Evolutionary conservation across 352 stramenopile species (phyloP), one percentile per base, ranked within the genome.

Genomic region (Globisporangium cylindrosporum): DNA sequence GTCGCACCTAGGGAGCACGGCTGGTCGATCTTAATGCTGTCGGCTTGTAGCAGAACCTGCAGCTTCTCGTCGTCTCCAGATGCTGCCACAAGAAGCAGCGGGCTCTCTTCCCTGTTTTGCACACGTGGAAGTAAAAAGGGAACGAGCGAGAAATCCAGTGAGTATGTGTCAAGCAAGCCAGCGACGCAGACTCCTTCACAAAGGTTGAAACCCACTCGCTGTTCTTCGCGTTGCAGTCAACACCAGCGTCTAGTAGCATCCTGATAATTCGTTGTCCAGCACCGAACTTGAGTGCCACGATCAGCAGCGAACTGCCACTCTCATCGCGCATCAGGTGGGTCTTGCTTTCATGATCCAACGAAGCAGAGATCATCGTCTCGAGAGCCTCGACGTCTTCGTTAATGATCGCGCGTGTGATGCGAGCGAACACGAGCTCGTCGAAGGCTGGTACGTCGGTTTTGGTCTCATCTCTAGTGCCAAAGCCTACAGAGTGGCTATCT

Each of bases 211-310:
- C 77, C 29, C 69, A 93, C 85, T 89, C 82, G 29, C 73, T 53
- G 62, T 91, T 93, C 64, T 75, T 67, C 9, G 65, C 46, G 62
- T 90, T 88, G 59, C 67, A 74, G 59, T 90, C 77, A 22, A 88
- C 63, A 2, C 76, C 69, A 8, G 78, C 72, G 18, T 69, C 32
- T 0, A 90, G 57, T 53, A 91, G 46, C 6, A 27, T 55, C 0
- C 66, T 61, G 22, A 88, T 64, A 22, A 82, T 64, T 9, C 58
- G 64, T 15, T 62, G 56, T 3, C 72, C 54, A 1, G 75, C 73
- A 18, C 82, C 78, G 6, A 77, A 46, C 36, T 79, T 79, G 5
- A 88, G 71, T 24, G 77, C 79, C 8, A 86, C 32, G 2, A 89
- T 61, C 7, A 93, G 59, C 32, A 90, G 67, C 9, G 82, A 90